A percentile compares a stretch with the other conserved stretches of the same genome.
These are phyloP conservation scores for Globisporangium solare DNA, from an alignment of 352 stramenopile genomes.

Conservation along the genomic window DNA sequence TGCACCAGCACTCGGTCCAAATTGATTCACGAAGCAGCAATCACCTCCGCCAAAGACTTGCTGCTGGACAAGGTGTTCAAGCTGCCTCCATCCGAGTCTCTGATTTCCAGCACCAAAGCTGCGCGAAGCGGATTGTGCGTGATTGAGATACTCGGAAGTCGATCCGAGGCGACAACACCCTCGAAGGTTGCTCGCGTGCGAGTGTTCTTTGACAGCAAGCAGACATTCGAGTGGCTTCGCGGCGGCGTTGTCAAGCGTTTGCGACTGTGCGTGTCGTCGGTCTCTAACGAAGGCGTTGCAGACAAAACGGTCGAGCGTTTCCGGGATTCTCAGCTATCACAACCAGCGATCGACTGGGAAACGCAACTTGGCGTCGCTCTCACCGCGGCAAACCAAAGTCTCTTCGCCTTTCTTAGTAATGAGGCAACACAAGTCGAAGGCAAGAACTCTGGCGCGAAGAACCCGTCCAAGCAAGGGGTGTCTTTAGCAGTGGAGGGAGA, in stretches of 20 bases:
- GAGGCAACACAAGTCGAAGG: too few relatives aligned
- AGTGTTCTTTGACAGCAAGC: constrained; percentile 26
- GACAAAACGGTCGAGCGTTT: constrained; percentile 24
- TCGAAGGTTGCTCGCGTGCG: constrained; percentile 14
- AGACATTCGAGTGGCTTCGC: constrained; percentile 31
- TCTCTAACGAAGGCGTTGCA: constrained; percentile 11
- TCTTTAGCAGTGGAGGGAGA: too few relatives aligned
- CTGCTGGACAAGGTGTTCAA: constrained; percentile 13
- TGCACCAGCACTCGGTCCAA: too few relatives aligned
- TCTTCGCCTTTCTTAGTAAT: too few relatives aligned
- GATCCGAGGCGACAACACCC: background rate
- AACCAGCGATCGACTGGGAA: too few relatives aligned
- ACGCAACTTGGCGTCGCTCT: too few relatives aligned
- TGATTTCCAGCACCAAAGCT: background rate
- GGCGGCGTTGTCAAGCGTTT: constrained; percentile 22
- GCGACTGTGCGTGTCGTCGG: constrained; percentile 8
- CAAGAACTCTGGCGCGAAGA: too few relatives aligned
- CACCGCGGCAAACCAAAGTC: too few relatives aligned
- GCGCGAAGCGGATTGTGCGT: constrained; percentile 4
- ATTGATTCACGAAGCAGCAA: too few relatives aligned
- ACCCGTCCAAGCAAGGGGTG: constrained; percentile 4
- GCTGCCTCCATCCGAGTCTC: background rate
- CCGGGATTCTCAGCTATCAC: constrained; percentile 13
- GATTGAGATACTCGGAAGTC: background rate
- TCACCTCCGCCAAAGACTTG: constrained; percentile 4